Evolutionary conservation across 192 early-diverging fungal species (phyloP), one percentile per base, ranked within the genome.

Genomic region (Helicostylum pulchrum): DNA sequence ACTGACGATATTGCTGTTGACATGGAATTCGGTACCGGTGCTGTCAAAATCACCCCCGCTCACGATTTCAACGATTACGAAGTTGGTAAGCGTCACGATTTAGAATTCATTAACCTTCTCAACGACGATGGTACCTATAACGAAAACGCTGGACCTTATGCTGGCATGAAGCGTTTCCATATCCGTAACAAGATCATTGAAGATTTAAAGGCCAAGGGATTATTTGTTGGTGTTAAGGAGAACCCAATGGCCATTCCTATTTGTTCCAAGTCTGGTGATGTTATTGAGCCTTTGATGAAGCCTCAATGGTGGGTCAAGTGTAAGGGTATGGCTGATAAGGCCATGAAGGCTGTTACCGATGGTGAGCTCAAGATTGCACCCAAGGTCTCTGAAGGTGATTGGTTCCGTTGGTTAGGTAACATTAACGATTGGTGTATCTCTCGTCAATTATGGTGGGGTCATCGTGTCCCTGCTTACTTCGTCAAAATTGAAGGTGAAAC

Each of bases 361-460:
- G 94, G 92, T 17, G 82, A 89, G 48, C 76, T 99, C 39, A 80
- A 85, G 70, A 99, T 99, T 64, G 58, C 72, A 43, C 97, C 97
- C 45, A 78, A 85, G 68, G 78, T 86, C 11, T 93, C 92, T 5
- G 92, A 97, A 70, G 90, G 80, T 58, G 95, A 99, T 43, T 99
- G 91, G 92, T 99, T 92, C 89, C 81, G 86, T 62, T 97, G 95
- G 97, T 82, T 99, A 67, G 89, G 84, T 47, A 91, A 92, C 80
- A 94, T 94, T 72, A 91, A 95, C 67, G 95, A 97, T 75, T 99
- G 97, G 97, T 99, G 97, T 68, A 90, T 99, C 46, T 98, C 94
- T 10, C 90, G 97, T 62, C 97, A 99, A 78, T 83, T 99, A 52
- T 99, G 97, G 97, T 99, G 97, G 97, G 97, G 97, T 60, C 94